Evolutionary conservation across 139 green algal species (phyloP).

Genomic region (Chlamydomonas applanata): DNA sequence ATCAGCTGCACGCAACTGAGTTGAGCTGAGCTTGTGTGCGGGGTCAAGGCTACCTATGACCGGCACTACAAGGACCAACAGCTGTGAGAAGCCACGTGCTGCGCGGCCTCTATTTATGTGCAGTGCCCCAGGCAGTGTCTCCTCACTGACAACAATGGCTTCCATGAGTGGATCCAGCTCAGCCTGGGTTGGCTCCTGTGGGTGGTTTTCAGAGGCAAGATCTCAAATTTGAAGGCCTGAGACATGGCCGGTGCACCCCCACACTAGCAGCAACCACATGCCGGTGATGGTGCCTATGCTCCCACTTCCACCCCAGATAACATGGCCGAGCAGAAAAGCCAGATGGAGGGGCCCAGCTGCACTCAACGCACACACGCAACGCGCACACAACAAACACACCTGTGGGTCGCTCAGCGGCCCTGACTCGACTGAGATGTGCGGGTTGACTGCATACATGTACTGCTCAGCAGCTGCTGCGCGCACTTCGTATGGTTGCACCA

Average conservation of each 20-base stretch:
- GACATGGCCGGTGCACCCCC: neutral
- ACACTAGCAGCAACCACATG: neutral
- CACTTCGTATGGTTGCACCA: conserved; percentile 72
- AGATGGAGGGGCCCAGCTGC: too few relatives aligned
- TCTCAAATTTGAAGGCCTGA: neutral
- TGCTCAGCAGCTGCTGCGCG: conserved; percentile 44
- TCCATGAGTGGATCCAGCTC: conserved; percentile 70
- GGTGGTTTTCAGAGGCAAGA: neutral
- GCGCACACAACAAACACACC: conserved; percentile 21
- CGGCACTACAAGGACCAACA: conserved; percentile 73
- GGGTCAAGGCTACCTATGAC: conserved; percentile 47
- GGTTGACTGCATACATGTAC: conserved; percentile 63
- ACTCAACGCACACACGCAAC: too few relatives aligned
- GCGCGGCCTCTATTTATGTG: conserved; percentile 68
- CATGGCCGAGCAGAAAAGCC: too few relatives aligned
- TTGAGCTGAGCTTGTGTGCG: conserved; percentile 12
- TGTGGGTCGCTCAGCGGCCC: conserved; percentile 70
- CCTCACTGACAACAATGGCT: conserved; percentile 83
- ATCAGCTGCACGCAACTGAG: conserved; percentile 11
- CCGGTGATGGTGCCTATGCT: too few relatives aligned
- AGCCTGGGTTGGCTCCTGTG: conserved; percentile 64
- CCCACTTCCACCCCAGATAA: too few relatives aligned
- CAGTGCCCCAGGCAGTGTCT: conserved; percentile 73
- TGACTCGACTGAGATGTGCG: conserved; percentile 39
- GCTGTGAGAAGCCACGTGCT: conserved; percentile 48